phyloP scores from a whole-genome alignment of 2,329 filamentous ascomycete species.

The Curvularia eragrostidis region DNA sequence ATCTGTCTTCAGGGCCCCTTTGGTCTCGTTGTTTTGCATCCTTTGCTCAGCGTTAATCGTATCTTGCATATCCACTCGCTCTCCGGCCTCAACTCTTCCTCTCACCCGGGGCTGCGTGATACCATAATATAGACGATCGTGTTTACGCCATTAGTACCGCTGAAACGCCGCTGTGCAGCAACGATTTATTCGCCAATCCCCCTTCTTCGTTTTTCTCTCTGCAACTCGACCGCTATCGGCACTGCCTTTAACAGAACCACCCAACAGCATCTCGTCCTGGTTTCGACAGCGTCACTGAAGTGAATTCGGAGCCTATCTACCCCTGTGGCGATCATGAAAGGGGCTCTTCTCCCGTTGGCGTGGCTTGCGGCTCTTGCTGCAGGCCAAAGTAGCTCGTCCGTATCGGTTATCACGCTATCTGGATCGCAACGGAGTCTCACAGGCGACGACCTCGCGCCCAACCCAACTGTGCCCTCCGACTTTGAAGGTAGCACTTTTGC shows the following conservation, averaged over 20 bases:
- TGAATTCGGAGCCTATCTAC: constrained; percentile 1
- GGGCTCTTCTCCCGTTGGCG: constrained; percentile 26
- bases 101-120: background rate
- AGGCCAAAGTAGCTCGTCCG: constrained; percentile 36
- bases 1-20: constrained; percentile 1
- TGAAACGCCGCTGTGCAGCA: constrained; percentile 7
- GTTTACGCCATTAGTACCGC: constrained; percentile 1
- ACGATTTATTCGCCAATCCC: constrained; percentile 3
- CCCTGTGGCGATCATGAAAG: constrained; percentile 32
- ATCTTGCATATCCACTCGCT: background rate
- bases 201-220: background rate
- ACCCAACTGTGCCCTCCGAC: constrained; percentile 37
- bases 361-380: constrained; percentile 35
- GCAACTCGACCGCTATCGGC: constrained; percentile 1
- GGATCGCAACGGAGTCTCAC: constrained; percentile 25
- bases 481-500: constrained; percentile 39
- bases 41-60: background rate
- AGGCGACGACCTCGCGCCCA: constrained; percentile 31
- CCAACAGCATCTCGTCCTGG: background rate
- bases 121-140: constrained; percentile 1
- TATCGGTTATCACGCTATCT: constrained; percentile 36
- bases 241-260: background rate
- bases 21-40: background rate
- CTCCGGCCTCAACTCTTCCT: background rate
- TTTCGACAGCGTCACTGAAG: background rate